These are phyloP conservation scores for Dillenia suffruticosa DNA, from an alignment of 164 flowering plant genomes.

Conservation along the genomic window DNA sequence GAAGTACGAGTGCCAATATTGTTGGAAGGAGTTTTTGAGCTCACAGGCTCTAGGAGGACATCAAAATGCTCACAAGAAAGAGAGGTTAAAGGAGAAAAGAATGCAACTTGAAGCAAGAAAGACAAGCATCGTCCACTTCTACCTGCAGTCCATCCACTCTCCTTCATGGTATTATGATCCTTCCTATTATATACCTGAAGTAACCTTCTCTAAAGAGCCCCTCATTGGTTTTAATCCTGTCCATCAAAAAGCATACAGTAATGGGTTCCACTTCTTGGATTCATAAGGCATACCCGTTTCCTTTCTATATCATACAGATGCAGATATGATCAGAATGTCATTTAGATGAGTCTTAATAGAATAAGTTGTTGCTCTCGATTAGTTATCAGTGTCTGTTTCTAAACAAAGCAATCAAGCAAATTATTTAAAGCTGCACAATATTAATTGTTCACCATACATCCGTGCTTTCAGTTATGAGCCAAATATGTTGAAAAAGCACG, in stretches of 20 bases:
- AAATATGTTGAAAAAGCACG: too few relatives aligned
- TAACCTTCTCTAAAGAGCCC: conserved; percentile 36
- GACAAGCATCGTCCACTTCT: conserved; percentile 45
- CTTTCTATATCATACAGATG: conserved; percentile 22
- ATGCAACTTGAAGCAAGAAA: conserved; percentile 79
- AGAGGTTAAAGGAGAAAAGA: conserved; percentile 79
- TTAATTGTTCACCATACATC: too few relatives aligned
- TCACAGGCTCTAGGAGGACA: conserved; percentile 97
- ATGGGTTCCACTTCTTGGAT: conserved; percentile 13
- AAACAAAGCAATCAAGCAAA: conserved; percentile 23
- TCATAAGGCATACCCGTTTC: conserved; percentile 17
- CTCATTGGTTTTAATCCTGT: conserved; percentile 47
- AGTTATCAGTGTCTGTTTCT: conserved; percentile 23
- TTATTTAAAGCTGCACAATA: too few relatives aligned
- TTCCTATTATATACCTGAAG: conserved; percentile 25
- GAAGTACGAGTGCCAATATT: conserved; percentile 79
- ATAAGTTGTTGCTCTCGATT: conserved; percentile 12
- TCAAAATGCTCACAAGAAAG: conserved; percentile 97
- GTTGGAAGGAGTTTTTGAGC: conserved; percentile 72
- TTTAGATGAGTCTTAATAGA: conserved; percentile 21
- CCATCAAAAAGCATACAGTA: conserved; percentile 26
- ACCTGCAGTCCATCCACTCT: conserved; percentile 52
- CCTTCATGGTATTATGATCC: conserved; percentile 40
- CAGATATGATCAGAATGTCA: conserved; percentile 26
- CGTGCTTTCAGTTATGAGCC: too few relatives aligned